These are phyloP conservation scores for Mucor circinelloides DNA, from an alignment of 371 early-diverging fungal species.

Conservation along the genomic window DNA sequence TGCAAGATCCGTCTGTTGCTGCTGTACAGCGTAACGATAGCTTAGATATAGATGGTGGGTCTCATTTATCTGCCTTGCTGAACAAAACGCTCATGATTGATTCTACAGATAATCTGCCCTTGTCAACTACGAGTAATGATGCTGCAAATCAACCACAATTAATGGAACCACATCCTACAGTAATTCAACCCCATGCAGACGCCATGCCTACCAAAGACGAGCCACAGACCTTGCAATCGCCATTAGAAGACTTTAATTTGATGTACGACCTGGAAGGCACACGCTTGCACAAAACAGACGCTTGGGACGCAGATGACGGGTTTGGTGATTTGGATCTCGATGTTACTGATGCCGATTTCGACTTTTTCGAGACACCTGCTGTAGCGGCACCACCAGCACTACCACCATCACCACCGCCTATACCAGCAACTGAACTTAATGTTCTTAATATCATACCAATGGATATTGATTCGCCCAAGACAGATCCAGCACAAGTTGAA, in stretches of 20 bases:
- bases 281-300: not conserved
- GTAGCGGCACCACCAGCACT: not conserved
- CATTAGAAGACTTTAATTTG: not conserved
- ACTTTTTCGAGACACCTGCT: slow-evolving; percentile 35
- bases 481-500: not conserved
- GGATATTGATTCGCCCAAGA: not conserved
- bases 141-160: not conserved
- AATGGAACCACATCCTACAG: not conserved
- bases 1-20: not conserved
- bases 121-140: not conserved
- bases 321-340: slow-evolving; percentile 39
- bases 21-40: not conserved
- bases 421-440: not conserved
- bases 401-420: not conserved
- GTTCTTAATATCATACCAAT: slow-evolving; percentile 1
- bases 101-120: not conserved
- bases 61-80: slow-evolving; percentile 1
- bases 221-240: not conserved
- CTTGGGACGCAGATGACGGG: not conserved
- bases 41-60: not conserved
- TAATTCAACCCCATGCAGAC: not conserved
- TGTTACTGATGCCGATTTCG: slow-evolving; percentile 52
- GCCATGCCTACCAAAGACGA: not conserved
- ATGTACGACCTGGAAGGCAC: not conserved
- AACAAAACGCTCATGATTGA: not conserved